A percentile compares a stretch with the other conserved stretches of the same genome.
Conservation (phyloP, 1,284 basidiomycete genomes). For the Mycosarcoma mackinlayi region DNA sequence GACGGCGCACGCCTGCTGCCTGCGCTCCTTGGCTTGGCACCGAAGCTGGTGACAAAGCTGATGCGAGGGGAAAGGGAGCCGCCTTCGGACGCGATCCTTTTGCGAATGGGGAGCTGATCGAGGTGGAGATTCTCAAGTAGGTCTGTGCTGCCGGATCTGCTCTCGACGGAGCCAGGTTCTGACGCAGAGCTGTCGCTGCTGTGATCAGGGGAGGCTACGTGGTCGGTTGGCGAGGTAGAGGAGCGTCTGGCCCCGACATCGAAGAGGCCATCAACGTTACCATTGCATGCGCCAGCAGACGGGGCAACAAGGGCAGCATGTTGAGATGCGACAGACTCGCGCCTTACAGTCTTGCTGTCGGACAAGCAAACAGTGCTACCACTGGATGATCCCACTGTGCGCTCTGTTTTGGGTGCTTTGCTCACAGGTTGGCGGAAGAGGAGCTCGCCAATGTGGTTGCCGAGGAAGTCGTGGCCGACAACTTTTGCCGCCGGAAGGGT, state of each 20-base stretch:
- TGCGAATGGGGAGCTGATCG: conserved; percentile 16
- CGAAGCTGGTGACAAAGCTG: conserved; percentile 40
- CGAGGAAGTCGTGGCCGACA: conserved; percentile 45
- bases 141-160: conserved; percentile 24
- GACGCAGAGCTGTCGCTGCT: conserved; percentile 28
- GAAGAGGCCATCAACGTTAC: conserved; percentile 1
- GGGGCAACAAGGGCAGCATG: background rate
- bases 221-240: conserved; percentile 7
- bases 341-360: conserved; percentile 4
- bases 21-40: conserved; percentile 25
- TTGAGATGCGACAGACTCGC: conserved; percentile 5
- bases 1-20: conserved; percentile 24
- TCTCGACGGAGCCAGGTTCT: conserved; percentile 27
- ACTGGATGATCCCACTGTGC: conserved; percentile 15
- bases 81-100: conserved; percentile 9
- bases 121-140: conserved; percentile 19
- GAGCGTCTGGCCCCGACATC: conserved; percentile 3
- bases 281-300: background rate
- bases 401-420: background rate
- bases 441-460: conserved; percentile 49
- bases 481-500: conserved; percentile 28
- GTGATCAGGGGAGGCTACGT: conserved; percentile 13
- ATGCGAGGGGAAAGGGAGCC: conserved; percentile 14
- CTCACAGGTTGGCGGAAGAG: conserved; percentile 41
- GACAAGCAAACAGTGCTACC: conserved; percentile 14